phyloP scores from a whole-genome alignment of 306 rosid species.

The Aeschynomene evenia region DNA sequence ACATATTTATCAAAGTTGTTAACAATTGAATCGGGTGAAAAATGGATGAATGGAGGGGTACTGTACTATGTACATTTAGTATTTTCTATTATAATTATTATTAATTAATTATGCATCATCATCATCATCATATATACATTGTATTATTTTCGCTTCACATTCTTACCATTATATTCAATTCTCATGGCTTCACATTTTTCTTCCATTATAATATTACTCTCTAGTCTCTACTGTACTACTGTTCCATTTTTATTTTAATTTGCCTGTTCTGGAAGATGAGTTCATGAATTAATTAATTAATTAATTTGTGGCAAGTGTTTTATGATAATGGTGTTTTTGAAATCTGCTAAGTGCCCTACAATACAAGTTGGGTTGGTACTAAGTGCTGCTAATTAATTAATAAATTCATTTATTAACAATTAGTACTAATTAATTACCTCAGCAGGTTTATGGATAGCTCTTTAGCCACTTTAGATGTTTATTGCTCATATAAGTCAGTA shows the following conservation, averaged over 20 bases:
- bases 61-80: no score
- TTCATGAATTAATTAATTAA: background rate
- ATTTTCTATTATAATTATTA: no score
- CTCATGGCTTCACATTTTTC: background rate
- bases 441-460: constrained; percentile 1
- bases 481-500: background rate
- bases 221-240: no score
- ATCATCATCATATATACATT: background rate
- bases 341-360: background rate
- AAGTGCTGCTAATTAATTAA: background rate
- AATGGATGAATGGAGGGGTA: no score
- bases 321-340: background rate
- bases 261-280: background rate
- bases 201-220: background rate
- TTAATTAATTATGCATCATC: no score
- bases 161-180: background rate
- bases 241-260: background rate
- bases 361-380: background rate
- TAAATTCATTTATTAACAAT: no score
- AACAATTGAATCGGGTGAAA: no score
- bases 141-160: constrained; percentile 10
- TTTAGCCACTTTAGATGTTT: constrained; percentile 19
- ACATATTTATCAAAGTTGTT: no score
- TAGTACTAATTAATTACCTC: no score
- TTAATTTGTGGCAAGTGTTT: background rate